Conservation (phyloP, 306 rosid genomes). For the Cicer judaicum region DNA sequence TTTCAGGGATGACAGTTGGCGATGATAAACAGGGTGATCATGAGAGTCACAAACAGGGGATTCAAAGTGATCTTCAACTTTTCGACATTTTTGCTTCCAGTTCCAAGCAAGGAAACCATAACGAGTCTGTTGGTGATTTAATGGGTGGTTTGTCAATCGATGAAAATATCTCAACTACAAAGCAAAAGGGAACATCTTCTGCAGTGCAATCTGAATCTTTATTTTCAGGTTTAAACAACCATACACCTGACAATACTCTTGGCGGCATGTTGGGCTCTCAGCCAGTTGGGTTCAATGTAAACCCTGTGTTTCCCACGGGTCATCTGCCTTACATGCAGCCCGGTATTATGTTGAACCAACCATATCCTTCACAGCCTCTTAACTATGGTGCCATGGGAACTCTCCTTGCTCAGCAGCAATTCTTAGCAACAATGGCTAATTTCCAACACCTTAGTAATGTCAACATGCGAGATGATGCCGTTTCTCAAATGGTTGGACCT, state of each 20-base stretch:
- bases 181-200: constrained; percentile 59
- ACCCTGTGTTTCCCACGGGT: constrained; percentile 67
- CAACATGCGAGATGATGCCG: constrained; percentile 59
- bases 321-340: constrained; percentile 64
- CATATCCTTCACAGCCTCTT: constrained; percentile 76
- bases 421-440: constrained; percentile 82
- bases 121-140: constrained; percentile 59
- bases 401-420: constrained; percentile 82
- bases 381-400: constrained; percentile 76
- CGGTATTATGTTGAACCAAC: constrained; percentile 73
- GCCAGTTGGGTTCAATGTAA: constrained; percentile 57
- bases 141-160: constrained; percentile 71
- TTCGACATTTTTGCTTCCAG: constrained; percentile 76
- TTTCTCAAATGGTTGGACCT: constrained; percentile 58
- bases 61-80: constrained; percentile 55
- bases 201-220: constrained; percentile 53
- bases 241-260: constrained; percentile 51
- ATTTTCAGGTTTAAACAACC: constrained; percentile 58
- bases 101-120: constrained; percentile 55
- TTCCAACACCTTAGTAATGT: constrained; percentile 73
- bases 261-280: constrained; percentile 67
- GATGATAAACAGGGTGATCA: constrained; percentile 55
- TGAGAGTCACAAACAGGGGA: constrained; percentile 49
- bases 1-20: constrained; percentile 81
- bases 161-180: constrained; percentile 54